Percentiles rank a stretch among this genome's conserved stretches.
Conservation (phyloP, 805 yeast species). For the Pichia pseudocactophila region DNA sequence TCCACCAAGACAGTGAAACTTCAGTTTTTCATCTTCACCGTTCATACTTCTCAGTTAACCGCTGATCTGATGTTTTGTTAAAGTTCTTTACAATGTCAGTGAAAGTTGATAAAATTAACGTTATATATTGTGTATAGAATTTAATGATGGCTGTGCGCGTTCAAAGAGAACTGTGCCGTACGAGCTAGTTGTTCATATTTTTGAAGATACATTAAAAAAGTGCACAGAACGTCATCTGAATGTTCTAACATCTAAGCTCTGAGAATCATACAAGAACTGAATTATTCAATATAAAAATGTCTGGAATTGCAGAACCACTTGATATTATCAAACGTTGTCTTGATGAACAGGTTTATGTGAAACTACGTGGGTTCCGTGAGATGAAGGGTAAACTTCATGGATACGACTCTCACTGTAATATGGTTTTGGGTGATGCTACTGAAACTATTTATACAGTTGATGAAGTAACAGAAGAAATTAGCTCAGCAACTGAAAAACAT, state of each 20-base stretch:
- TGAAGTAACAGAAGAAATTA: slow-evolving; percentile 37
- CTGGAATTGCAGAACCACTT: slow-evolving; percentile 59
- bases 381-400: slow-evolving; percentile 85
- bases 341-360: slow-evolving; percentile 81
- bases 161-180: too few species aligned
- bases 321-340: slow-evolving; percentile 78
- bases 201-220: too few species aligned
- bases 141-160: too few species aligned
- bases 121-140: too few species aligned
- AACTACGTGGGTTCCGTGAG: slow-evolving; percentile 90
- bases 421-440: slow-evolving; percentile 86
- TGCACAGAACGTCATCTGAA: too few species aligned
- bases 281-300: not conserved
- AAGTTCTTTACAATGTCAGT: too few species aligned
- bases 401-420: slow-evolving; percentile 92
- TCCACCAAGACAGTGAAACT: slow-evolving; percentile 92
- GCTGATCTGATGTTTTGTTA: too few species aligned
- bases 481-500: slow-evolving; percentile 45
- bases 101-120: too few species aligned
- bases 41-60: not conserved
- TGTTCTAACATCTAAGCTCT: too few species aligned
- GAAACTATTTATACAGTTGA: slow-evolving; percentile 65
- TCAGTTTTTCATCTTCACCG: slow-evolving; percentile 31
- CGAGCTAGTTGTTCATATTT: too few species aligned
- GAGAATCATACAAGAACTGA: too few species aligned